These are phyloP conservation scores for Ceratonia siliqua DNA, from an alignment of 306 rosid genomes.

Conservation along the genomic window DNA sequence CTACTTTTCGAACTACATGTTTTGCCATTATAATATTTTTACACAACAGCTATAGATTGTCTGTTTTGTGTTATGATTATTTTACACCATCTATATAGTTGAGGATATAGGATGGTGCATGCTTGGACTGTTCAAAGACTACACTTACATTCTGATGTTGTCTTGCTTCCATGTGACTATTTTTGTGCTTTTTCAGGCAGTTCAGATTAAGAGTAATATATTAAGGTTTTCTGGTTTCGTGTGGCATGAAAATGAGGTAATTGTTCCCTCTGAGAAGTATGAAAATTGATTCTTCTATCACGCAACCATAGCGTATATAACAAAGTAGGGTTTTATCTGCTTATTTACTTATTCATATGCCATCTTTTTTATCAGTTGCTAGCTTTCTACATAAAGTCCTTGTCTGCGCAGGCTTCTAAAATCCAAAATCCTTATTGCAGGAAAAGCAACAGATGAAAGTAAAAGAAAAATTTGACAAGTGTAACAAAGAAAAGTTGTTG, in stretches of 20 bases:
- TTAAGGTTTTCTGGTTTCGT: constrained; percentile 95
- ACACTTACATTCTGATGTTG: neutral
- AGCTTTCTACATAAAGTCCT: constrained; percentile 1
- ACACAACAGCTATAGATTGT: neutral
- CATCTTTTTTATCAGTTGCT: constrained; percentile 1
- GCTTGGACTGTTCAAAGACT: neutral
- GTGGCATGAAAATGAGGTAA: constrained; percentile 91
- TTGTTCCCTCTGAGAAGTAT: constrained; percentile 3
- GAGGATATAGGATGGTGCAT: constrained; percentile 6
- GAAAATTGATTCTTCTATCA: neutral
- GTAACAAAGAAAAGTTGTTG: constrained; percentile 81
- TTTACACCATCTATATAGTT: neutral
- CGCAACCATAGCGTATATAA: neutral
- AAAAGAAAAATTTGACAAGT: constrained; percentile 87
- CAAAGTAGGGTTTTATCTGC: neutral
- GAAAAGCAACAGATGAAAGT: constrained; percentile 89
- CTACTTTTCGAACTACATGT: constrained; percentile 19
- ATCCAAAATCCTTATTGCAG: constrained; percentile 47
- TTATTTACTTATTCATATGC: neutral
- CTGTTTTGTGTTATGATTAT: neutral
- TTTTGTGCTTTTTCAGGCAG: constrained; percentile 60
- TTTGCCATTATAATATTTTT: constrained; percentile 14
- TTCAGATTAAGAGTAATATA: constrained; percentile 85
- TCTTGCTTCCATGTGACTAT: constrained; percentile 30
- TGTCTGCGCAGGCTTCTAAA: constrained; percentile 30